Evolutionary conservation across 176 grass and related monocot species (phyloP).

Genomic region (Oryza australiensis): DNA sequence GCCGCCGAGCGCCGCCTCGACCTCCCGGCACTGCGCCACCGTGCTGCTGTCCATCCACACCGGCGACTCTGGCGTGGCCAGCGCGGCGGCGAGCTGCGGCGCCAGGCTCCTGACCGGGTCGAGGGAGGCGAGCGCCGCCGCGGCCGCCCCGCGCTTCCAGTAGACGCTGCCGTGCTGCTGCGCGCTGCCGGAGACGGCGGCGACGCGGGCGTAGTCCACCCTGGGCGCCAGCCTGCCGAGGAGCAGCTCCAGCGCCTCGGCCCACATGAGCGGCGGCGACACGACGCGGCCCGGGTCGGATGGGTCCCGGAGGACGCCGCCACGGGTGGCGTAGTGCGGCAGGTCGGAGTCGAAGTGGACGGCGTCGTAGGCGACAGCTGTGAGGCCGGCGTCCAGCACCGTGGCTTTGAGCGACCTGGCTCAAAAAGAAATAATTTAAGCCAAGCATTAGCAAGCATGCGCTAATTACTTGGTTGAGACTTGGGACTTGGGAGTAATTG

Average conservation of each 20-base stretch:
- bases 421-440: no score
- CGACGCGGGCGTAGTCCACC: constrained; percentile 47
- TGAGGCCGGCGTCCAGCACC: constrained; percentile 54
- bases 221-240: constrained; percentile 35
- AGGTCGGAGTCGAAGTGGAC: constrained; percentile 87
- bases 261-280: constrained; percentile 82
- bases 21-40: constrained; percentile 53
- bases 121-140: constrained; percentile 36
- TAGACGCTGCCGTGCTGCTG: constrained; percentile 84
- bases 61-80: constrained; percentile 50
- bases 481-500: no score
- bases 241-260: constrained; percentile 69
- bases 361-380: constrained; percentile 48
- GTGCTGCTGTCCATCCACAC: constrained; percentile 88
- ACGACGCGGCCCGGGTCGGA: constrained; percentile 59
- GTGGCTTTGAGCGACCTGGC: constrained; percentile 81
- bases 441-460: no score
- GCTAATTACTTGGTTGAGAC: no score
- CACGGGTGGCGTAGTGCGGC: constrained; percentile 63
- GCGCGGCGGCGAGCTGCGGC: constrained; percentile 41
- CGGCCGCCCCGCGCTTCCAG: constrained; percentile 40
- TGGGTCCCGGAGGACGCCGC: constrained; percentile 68
- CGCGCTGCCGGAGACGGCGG: constrained; percentile 63
- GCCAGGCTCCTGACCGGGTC: constrained; percentile 34
- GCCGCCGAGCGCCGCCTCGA: constrained; percentile 72